Conservation (phyloP, 2,329 filamentous ascomycete genomes). For the Knufia fluminis region DNA sequence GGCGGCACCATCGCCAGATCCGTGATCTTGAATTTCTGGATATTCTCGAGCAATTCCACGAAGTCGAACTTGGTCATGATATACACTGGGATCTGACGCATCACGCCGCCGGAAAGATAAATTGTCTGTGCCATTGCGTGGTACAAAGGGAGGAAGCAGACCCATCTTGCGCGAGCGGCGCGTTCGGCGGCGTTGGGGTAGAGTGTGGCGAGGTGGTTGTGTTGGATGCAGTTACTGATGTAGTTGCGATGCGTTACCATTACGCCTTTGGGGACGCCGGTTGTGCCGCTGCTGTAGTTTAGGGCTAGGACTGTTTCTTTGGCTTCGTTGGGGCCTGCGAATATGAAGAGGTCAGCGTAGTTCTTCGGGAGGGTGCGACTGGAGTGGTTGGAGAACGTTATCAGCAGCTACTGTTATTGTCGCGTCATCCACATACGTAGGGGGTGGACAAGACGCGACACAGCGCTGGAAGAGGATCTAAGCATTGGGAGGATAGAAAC, state of each 20-base stretch:
- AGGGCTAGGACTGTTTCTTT: constrained; percentile 42
- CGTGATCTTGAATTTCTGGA: constrained; percentile 61
- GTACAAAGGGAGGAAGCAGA: constrained; percentile 70
- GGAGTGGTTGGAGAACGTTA: too few relatives aligned
- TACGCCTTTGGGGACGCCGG: constrained; percentile 75
- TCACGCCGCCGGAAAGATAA: constrained; percentile 52
- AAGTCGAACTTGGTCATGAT: constrained; percentile 75
- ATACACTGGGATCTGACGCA: constrained; percentile 57
- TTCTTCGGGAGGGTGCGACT: neutral
- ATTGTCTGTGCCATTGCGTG: constrained; percentile 65
- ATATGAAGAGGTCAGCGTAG: neutral
- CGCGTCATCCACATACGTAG: too few relatives aligned
- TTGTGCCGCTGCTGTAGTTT: constrained; percentile 68
- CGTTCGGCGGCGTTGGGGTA: constrained; percentile 42
- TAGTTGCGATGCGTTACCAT: constrained; percentile 71
- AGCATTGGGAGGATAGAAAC: too few relatives aligned
- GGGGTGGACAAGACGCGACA: too few relatives aligned
- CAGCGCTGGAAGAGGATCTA: too few relatives aligned
- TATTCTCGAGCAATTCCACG: constrained; percentile 56
- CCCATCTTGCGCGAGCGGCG: constrained; percentile 33
- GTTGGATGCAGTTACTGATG: constrained; percentile 49
- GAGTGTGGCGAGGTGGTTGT: constrained; percentile 25
- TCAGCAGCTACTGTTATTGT: too few relatives aligned
- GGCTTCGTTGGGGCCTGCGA: constrained; percentile 35
- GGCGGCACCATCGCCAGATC: constrained; percentile 62